Evolutionary conservation across 805 yeast species (phyloP), one percentile per base, ranked within the genome.

Genomic region (Schizosaccharomyces octosporus): DNA sequence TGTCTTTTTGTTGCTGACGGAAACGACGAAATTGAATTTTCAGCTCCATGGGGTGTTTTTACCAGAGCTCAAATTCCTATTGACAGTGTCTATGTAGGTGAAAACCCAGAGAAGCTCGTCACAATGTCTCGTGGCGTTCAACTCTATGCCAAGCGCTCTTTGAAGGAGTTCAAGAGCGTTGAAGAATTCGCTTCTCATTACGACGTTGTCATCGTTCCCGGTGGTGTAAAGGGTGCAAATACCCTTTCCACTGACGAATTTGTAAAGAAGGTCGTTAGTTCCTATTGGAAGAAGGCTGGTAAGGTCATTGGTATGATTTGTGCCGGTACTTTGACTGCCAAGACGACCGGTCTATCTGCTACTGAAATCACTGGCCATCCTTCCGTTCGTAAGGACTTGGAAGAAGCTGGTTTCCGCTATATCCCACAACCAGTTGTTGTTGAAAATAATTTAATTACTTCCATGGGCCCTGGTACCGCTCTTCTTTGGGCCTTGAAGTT

Each of bases 1-100:
- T 41, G 43, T n/a, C 60, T 57, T 21, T 41, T 59, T 43, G 54
- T 59, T 17, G 61, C 61, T 11, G 55, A 59, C 55, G 61, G 61
- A 11, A 36, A 55, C 17, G 61, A 59, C 15, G 61, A 59, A 42
- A 59, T 59, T 43, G 61, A 59, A 17, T 59, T 59, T 32, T 19
- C 48, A 17, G 48, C 61, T n/a, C 61, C 61, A 39, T 59, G 43
- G 32, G 61, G 48, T 31, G 32, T 59, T 43, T 59, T 59, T n/a
- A 43, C 27, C 36, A 43, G 61, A 21, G 61, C 61, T 17, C 29
- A 43, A 21, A 29, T 42, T 21, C 51, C 48, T n/a, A 31, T 43
- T 11, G 61, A 29, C 61, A 45, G 55, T 36, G 61, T 43, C 31
- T 41, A 43, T 27, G 55, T 59, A 13, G 61, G 41, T 21, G 43